Evolutionary conservation across 192 early-diverging fungal species (phyloP), one percentile per base, ranked within the genome.

Genomic region (Podila horticola): DNA sequence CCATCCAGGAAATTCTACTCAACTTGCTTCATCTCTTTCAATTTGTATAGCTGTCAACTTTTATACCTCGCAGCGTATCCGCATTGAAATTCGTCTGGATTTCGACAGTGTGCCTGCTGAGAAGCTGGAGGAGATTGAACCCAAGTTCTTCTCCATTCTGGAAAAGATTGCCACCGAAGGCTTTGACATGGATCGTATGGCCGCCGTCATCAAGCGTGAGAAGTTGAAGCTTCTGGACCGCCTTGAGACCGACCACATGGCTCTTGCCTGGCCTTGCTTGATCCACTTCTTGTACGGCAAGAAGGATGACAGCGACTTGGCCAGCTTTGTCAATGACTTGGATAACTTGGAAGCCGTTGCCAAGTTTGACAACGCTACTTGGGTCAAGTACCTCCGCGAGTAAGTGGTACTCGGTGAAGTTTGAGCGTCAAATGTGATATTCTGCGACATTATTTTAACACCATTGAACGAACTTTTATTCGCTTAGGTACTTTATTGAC

Each of bases 101-200:
- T 86, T 88, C 31, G 79, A 85, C 17, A 90, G 84, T 68, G 89
- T 90, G 20, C 89, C 89, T 26, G 85, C 82, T 10, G 85, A 88
- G 49, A 83, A 87, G 34, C 65, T 90, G 29, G 86, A 90, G 52
- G 81, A 85, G 31, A 38, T 90, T 12, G 73, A 83, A 28, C 69
- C 74, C 31, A 68, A 75, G 55, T 79, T 90, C 45, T 86, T 90
- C 33, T 69, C 74, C 9, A 79, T 83, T 11, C 65, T 88, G 12
- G 79, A 85, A 30, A 75, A 64, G 48, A 77, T 90, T 29, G 82
- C 71, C 24, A 75, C 72, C 15, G 76, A 90, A 24, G 89, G 88
- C 12, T 84, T 90, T 67, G 89, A 90, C 76, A 88, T 90, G 87
- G 67, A 85, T 11, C 77, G 89, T 24, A 88, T 90, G 82, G 70